Base-by-base conservation (phyloP, 176 grass and related monocot genomes). In the Carex parvula region DNA sequence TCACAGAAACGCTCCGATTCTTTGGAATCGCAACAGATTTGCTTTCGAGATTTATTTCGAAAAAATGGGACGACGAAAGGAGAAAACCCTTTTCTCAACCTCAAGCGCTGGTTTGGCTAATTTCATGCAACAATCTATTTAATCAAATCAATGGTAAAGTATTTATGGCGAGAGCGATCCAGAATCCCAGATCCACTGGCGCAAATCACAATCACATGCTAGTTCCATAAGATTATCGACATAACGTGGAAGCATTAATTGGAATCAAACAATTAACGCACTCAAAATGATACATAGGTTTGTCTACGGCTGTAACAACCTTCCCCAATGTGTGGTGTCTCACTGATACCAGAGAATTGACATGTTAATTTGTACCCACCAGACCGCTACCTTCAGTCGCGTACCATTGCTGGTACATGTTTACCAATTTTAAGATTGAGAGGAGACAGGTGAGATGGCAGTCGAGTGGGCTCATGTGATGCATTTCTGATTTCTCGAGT, bases 391-490 rank as follows among this genome's bases (percentile, higher is more conserved):
- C 4, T 14, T 16, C 29, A 33, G 29, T 66, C 11, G 26, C 64
- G 29, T 1, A 15, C 4, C 62, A 33, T 65, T 65, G 12, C 63
- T 65, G 13, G 44, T 26, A 53, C 44, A 53, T n/a, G n/a, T 0
- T 0, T 15, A 54, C 44, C 3, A 75, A 75, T 75, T 14, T 26
- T 75, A 11, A 53, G 20, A 75, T 75, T 74, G 39, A 64, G 44
- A 74, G 13, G 70, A 73, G 78, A 58, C 30, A 80, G 6, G 44
- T 13, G 20, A 60, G 20, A 26, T 68, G 58, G 39, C 17, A 11
- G 30, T 82, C 9, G 35, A 68, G 41, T 24, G 20, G 62, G 33
- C 44, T 82, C 80, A 83, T 83, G 80, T 83, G 80, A 52, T 83
- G 57, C n/a, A 26, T 26, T 26, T 26, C 26, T 26, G 26, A 26